These are phyloP conservation scores for Botrytis hyacinthi DNA, from an alignment of 2,329 filamentous ascomycete species.

Conservation along the genomic window DNA sequence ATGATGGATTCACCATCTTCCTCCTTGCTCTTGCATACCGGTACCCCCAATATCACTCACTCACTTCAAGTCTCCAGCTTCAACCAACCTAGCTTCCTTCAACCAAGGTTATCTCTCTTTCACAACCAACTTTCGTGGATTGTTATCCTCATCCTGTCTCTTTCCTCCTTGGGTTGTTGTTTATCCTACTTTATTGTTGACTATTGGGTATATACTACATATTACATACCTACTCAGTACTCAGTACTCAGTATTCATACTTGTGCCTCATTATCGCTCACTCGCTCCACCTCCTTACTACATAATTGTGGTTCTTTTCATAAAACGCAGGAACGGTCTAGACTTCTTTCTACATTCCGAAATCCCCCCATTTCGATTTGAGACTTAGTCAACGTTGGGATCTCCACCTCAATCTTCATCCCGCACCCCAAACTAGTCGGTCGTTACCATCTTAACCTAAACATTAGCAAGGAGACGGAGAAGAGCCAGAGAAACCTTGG, in stretches of 20 bases:
- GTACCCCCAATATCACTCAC: background rate
- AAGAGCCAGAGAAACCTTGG: background rate
- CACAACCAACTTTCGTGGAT: background rate
- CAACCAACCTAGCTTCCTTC: background rate
- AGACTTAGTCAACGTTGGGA: background rate
- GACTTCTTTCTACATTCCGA: background rate
- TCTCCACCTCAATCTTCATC: conserved; percentile 8
- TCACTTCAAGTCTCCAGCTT: background rate
- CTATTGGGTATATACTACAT: no score
- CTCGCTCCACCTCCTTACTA: background rate
- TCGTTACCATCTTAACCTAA: background rate
- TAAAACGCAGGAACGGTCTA: conserved; percentile 10
- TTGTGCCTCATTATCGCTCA: background rate
- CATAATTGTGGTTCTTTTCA: background rate
- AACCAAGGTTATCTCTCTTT: background rate
- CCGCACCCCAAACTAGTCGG: background rate
- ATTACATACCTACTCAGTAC: background rate
- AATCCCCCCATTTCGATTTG: background rate
- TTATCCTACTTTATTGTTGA: background rate
- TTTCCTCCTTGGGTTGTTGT: background rate
- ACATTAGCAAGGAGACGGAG: background rate
- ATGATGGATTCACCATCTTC: background rate
- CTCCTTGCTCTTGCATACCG: conserved; percentile 7
- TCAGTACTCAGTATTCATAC: background rate
- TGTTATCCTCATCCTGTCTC: conserved; percentile 2